Percentiles rank a stretch among this genome's conserved stretches.
Evolutionary conservation across 2,329 filamentous ascomycete species (phyloP).

Genomic region (Aureobasidium mangrovei): DNA sequence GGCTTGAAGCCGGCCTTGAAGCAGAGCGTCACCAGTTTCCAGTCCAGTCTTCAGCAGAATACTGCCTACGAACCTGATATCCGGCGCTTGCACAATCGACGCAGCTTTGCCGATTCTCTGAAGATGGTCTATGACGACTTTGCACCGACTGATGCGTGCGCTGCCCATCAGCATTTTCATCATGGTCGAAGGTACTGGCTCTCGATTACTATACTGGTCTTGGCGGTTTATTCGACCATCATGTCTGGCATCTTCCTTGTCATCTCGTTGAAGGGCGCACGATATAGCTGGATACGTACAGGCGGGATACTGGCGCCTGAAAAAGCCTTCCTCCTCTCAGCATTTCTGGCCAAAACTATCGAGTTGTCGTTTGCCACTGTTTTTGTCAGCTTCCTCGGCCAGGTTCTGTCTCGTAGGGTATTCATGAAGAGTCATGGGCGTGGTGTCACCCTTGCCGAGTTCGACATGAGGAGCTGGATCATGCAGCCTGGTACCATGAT

Average conservation of each 20-base stretch:
- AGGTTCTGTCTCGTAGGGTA: conserved; percentile 62
- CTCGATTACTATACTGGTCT: conserved; percentile 27
- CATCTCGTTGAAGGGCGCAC: conserved; percentile 52
- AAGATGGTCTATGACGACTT: conserved; percentile 20
- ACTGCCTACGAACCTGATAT: neutral
- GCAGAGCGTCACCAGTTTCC: conserved; percentile 10
- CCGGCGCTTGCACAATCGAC: conserved; percentile 1
- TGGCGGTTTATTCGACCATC: conserved; percentile 50
- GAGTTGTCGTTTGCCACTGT: conserved; percentile 71
- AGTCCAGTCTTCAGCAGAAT: neutral
- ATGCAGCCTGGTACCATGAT: conserved; percentile 54
- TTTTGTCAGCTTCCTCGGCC: conserved; percentile 65
- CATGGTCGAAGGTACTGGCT: conserved; percentile 39
- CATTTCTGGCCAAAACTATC: conserved; percentile 65
- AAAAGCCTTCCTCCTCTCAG: conserved; percentile 58
- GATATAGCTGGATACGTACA: conserved; percentile 49
- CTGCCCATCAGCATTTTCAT: conserved; percentile 31
- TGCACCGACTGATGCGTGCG: conserved; percentile 29
- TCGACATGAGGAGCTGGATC: conserved; percentile 67
- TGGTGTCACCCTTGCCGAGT: conserved; percentile 65
- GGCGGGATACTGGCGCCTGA: conserved; percentile 48
- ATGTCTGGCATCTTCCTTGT: conserved; percentile 59
- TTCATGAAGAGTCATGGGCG: conserved; percentile 41
- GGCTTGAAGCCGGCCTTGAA: neutral
- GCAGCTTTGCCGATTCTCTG: conserved; percentile 7